Conservation (phyloP, 192 early-diverging fungal genomes). For the Coemansia javaensis region DNA sequence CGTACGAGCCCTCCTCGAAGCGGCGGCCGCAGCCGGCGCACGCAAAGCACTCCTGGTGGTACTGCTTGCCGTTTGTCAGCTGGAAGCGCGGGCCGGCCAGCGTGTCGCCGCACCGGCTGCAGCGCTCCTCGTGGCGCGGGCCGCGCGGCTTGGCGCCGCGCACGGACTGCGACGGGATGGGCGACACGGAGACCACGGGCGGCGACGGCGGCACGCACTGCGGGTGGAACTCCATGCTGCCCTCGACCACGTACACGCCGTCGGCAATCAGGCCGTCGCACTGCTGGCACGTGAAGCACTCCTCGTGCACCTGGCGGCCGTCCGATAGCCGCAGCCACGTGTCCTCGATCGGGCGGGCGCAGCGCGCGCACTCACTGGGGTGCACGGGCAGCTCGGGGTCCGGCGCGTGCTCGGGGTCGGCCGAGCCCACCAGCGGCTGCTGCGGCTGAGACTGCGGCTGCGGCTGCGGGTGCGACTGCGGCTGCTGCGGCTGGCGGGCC, state of each 20-base stretch:
- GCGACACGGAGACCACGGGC: conserved; percentile 46
- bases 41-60: conserved; percentile 52
- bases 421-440: background rate
- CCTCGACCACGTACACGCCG: conserved; percentile 50
- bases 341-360: conserved; percentile 30
- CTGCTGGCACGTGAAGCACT: conserved; percentile 51
- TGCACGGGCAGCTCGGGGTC: conserved; percentile 2
- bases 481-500: conserved; percentile 14
- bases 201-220: conserved; percentile 46
- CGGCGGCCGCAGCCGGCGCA: conserved; percentile 48
- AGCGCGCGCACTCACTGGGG: conserved; percentile 45
- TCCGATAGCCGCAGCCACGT: conserved; percentile 53
- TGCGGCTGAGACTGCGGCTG: background rate
- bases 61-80: conserved; percentile 52
- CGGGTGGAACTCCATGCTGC: conserved; percentile 41
- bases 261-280: conserved; percentile 49
- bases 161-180: conserved; percentile 23
- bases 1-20: conserved; percentile 55
- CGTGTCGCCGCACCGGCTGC: conserved; percentile 37
- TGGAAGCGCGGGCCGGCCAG: conserved; percentile 51
- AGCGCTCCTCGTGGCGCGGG: conserved; percentile 32
- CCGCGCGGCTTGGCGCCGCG: conserved; percentile 17
- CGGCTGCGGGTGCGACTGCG: background rate
- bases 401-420: background rate
- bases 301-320: conserved; percentile 51